Base-by-base conservation (phyloP, 2,329 filamentous ascomycete genomes). In the Trichoderma afroharzianum region DNA sequence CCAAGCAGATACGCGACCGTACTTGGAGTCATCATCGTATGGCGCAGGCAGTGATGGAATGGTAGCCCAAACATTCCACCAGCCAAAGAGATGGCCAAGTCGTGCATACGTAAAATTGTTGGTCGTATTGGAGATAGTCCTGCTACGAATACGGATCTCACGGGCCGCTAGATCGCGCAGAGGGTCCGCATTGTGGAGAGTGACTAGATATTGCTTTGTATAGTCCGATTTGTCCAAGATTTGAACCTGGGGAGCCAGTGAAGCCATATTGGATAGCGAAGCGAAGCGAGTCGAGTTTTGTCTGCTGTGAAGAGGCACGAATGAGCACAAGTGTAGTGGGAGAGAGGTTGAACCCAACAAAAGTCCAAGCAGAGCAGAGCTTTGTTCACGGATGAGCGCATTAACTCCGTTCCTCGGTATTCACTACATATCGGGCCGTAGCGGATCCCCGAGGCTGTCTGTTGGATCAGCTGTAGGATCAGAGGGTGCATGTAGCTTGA, bases 41-140 rank as follows among this genome's bases (percentile, higher is more conserved):
- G 63, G 63, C 21, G 47, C 63, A 15, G 63, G 63, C 6, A 67
- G 30, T 6, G 63, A 67, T 18, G 63, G 63, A 14, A 33, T 11
- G 3, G 21, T 24, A 26, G 63, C 21, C 63, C 63, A 67, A 32
- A 67, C 63, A 39, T 67, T 24, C 63, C 63, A 67, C 63, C 63
- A 67, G 30, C 63, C 63, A 1, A 67, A 26, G 6, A 57, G 47
- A 39, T 57, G 63, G 2, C 63, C 63, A 33, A 67, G 21, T 36
- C 28, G 50, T 12, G 63, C 63, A 28, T 67, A 67, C 2, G 47
- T 57, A 8, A 57, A 57, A 8, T 39, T 67, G 9, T 67, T 67
- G 9, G 21, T 57, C 4, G 63, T 67, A 50, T 26, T 33, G 18
- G 47, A 57, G 50, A 67, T 67, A 18, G 57, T 30, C 6, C 50